A percentile compares a stretch with the other conserved stretches of the same genome.
These are phyloP conservation scores for Eutrema japonicum DNA, from an alignment of 345 rosid species.

Conservation along the genomic window DNA sequence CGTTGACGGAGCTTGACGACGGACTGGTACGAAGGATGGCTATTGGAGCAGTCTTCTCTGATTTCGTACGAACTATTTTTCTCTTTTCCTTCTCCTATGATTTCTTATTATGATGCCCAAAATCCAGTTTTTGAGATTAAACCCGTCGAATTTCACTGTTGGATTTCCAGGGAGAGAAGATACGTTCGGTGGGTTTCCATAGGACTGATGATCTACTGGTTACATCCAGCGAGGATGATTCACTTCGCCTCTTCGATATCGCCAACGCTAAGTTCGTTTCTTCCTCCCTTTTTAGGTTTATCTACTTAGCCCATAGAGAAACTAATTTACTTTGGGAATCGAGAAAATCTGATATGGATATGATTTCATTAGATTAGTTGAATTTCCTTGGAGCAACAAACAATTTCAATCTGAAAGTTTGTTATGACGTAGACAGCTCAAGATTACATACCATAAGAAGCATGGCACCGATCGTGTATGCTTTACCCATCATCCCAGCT, in stretches of 20 bases:
- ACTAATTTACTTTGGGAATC: not conserved
- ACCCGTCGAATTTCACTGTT: not conserved
- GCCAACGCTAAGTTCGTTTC: conserved; percentile 82
- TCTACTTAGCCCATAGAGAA: not conserved
- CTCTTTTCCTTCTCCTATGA: not conserved
- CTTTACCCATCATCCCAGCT: conserved; percentile 96
- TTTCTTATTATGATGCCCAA: not conserved
- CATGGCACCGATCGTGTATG: conserved; percentile 93
- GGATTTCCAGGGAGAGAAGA: conserved; percentile 72
- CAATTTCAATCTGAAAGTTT: conserved; percentile 28
- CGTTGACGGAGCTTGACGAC: conserved; percentile 74
- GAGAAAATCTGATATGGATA: not conserved
- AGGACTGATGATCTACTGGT: conserved; percentile 89
- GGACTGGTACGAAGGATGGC: conserved; percentile 79
- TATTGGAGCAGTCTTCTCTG: conserved; percentile 92
- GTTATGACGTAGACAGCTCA: conserved; percentile 62
- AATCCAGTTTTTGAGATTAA: conserved; percentile 7
- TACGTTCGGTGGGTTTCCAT: conserved; percentile 86
- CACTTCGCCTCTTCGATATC: conserved; percentile 90
- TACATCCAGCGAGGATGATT: conserved; percentile 93
- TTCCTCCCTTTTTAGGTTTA: conserved; percentile 25
- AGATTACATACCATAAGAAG: conserved; percentile 93
- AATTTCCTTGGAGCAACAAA: not conserved
- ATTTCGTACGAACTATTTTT: conserved; percentile 57
- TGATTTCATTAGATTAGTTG: not conserved